These are phyloP conservation scores for Neofusicoccum umdonicola DNA, from an alignment of 2,329 filamentous ascomycete species.

Conservation along the genomic window DNA sequence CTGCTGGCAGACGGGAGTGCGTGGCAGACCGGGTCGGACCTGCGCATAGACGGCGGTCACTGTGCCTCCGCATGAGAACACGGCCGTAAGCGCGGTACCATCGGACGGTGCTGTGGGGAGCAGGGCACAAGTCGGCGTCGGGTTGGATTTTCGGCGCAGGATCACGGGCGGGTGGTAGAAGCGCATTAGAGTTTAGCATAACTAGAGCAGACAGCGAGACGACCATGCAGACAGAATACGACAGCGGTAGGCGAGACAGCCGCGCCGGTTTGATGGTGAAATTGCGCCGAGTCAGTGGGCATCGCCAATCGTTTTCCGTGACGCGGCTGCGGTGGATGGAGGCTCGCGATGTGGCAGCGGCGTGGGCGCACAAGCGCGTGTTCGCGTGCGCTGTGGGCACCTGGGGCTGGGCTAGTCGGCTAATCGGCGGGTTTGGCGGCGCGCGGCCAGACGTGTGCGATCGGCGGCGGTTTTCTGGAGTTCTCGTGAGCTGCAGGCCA, in stretches of 20 bases:
- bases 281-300: not conserved
- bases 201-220: not conserved
- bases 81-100: not conserved
- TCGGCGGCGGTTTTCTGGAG: not conserved
- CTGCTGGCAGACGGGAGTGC: constrained; percentile 44
- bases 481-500: not conserved
- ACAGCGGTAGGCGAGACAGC: not conserved
- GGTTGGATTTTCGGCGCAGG: not conserved
- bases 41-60: constrained; percentile 46
- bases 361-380: not conserved
- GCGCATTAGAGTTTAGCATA: not conserved
- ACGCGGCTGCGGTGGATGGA: not conserved
- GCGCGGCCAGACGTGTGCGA: not conserved
- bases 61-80: constrained; percentile 24
- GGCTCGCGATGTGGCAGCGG: not conserved
- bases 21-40: constrained; percentile 61
- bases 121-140: too few species aligned
- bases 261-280: not conserved
- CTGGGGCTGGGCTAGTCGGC: not conserved
- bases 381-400: not conserved
- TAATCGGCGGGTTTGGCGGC: not conserved
- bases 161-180: not conserved
- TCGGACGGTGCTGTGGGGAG: not conserved
- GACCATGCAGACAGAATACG: not conserved
- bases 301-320: not conserved